phyloP scores from a whole-genome alignment of 768 basidiomycete genomes.

The Asterophora lycoperdoides region DNA sequence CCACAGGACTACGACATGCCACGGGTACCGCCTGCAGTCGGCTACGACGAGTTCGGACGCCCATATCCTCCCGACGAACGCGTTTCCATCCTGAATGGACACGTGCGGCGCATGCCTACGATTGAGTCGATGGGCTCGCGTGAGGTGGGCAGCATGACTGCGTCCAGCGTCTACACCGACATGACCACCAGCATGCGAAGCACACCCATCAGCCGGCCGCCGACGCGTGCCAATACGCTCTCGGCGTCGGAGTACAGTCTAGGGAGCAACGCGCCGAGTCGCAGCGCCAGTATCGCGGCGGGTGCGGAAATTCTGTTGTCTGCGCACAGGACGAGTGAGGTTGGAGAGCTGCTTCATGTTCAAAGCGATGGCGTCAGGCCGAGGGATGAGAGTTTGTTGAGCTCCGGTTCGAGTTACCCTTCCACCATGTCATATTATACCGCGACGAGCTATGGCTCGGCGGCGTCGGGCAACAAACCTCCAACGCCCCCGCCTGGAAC shows the following conservation, averaged over 20 bases:
- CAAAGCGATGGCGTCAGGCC: constrained; percentile 5
- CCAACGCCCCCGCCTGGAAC: not conserved
- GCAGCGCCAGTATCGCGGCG: constrained; percentile 30
- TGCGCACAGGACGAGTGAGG: constrained; percentile 23
- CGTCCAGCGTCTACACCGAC: constrained; percentile 21
- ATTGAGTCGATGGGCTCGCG: constrained; percentile 74
- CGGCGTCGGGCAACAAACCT: not conserved
- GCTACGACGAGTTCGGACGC: constrained; percentile 45
- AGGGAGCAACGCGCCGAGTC: constrained; percentile 33
- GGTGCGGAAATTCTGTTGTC: constrained; percentile 27
- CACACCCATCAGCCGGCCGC: constrained; percentile 31
- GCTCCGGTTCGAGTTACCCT: constrained; percentile 16
- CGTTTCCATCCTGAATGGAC: constrained; percentile 58
- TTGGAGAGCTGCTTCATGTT: constrained; percentile 31
- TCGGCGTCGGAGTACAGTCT: constrained; percentile 25
- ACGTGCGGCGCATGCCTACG: constrained; percentile 73
- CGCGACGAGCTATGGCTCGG: constrained; percentile 17
- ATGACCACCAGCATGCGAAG: constrained; percentile 19
- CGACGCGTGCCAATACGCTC: constrained; percentile 35
- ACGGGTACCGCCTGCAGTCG: constrained; percentile 26
- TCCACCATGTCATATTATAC: constrained; percentile 22
- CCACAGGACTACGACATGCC: not conserved
- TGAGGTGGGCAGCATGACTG: constrained; percentile 38
- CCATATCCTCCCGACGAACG: constrained; percentile 47
- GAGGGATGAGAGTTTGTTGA: not conserved